Evolutionary conservation across 208 protist genomes (phyloP).

Genomic region (Acanthamoeba triangularis): DNA sequence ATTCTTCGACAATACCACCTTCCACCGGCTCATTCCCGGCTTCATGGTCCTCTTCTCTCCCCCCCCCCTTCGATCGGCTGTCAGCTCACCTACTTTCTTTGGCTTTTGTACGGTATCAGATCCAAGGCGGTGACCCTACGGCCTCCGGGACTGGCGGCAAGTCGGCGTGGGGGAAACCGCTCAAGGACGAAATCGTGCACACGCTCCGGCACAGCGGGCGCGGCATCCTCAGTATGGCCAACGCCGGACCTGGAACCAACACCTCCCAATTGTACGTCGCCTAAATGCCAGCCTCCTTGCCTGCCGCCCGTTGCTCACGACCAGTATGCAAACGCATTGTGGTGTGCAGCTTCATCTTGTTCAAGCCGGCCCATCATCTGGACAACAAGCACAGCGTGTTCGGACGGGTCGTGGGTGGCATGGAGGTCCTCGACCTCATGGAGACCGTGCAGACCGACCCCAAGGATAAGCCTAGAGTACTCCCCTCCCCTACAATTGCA

Average conservation of each 20-base stretch:
- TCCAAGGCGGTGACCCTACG: slow-evolving; percentile 91
- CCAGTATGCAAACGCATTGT: not conserved
- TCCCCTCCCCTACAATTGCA: too few relatives aligned
- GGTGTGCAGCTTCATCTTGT: slow-evolving; percentile 90
- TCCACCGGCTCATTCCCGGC: slow-evolving; percentile 92
- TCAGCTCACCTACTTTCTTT: not conserved
- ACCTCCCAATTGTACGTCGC: slow-evolving; percentile 88
- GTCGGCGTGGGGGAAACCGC: slow-evolving; percentile 84
- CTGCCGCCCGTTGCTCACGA: not conserved
- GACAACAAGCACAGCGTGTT: slow-evolving; percentile 93
- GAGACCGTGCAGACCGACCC: slow-evolving; percentile 83
- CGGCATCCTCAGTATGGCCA: slow-evolving; percentile 94
- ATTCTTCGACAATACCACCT: slow-evolving; percentile 91
- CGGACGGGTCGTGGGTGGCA: slow-evolving; percentile 90
- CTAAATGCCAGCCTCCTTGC: not conserved
- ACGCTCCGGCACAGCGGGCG: slow-evolving; percentile 74
- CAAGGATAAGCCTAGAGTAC: slow-evolving; percentile 43
- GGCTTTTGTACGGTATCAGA: slow-evolving; percentile 4
- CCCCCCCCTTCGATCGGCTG: slow-evolving; percentile 18
- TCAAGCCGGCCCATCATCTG: slow-evolving; percentile 86
- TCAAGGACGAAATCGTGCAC: slow-evolving; percentile 89
- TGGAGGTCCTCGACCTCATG: slow-evolving; percentile 88
- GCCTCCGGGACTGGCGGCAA: slow-evolving; percentile 92
- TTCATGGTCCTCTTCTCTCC: slow-evolving; percentile 90
- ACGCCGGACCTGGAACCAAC: slow-evolving; percentile 92